Base-by-base conservation (phyloP, 2,329 filamentous ascomycete genomes). In the Aspergillus fischeri region DNA sequence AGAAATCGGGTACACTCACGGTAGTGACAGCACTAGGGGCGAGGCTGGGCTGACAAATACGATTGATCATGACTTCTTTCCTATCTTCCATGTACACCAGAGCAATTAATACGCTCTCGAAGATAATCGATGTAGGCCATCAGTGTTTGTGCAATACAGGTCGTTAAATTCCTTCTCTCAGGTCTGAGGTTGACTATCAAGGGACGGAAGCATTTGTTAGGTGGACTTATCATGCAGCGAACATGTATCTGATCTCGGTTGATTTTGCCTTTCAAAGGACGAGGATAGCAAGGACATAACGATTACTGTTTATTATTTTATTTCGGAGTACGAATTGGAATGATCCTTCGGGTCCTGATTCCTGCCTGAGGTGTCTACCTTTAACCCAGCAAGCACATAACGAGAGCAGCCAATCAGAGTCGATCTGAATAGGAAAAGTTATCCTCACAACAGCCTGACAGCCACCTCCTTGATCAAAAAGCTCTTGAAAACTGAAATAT, bases 341-440 rank as follows among this genome's bases (percentile, higher is more conserved):
- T 38, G 14, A 27, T 17, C 17, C 32, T 38, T 38, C 5, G 32
- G 6, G 4, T 7, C 4, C 32, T 38, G 14, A 38, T 38, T 38
- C 14, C 5, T 38, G 32, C 32, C 42, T 24, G 42, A 21, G 21
- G n/a, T 24, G 3, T 24, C 21, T 29, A 28, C 11, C 9, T 29
- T 10, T 11, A 29, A 11, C 3, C 28, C 25, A 8, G 17, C 17
- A 47, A 9, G 17, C 11, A 32, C 20, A 55, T 17, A 38, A 42
- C 48, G 49, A 41, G 4, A 49, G 54, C 49, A 55, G 41, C 54
- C 54, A 55, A 55, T 55, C 49, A 55, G 24, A 41, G 41, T 41
- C 5, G 6, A 21, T 17, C 14, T 38, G 32, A 17, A 24, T 29
- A 24, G 20, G 48, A 49, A 49, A 49, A 42, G 49, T 27, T 17